Percentiles rank a stretch among this genome's conserved stretches.
Conservation (phyloP, 2,329 filamentous ascomycete genomes). For the Fusarium drepaniforme region DNA sequence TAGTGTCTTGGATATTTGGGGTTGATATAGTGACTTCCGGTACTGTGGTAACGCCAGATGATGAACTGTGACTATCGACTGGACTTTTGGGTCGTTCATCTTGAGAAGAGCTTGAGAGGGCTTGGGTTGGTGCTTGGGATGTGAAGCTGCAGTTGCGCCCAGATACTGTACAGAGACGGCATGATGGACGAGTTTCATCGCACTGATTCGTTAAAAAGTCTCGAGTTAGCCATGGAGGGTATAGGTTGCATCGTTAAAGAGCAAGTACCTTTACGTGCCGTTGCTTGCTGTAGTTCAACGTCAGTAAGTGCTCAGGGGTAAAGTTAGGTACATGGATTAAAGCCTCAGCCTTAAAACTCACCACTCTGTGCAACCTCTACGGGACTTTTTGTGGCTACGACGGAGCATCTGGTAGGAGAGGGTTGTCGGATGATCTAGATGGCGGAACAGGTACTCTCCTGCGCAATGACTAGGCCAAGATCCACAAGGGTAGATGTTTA, state of each 20-base stretch:
- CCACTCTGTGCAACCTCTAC: conserved; percentile 32
- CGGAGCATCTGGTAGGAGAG: conserved; percentile 23
- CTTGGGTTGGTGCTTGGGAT: neutral
- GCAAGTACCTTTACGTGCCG: conserved; percentile 33
- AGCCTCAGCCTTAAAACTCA: neutral
- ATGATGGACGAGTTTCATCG: conserved; percentile 32
- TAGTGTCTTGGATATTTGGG: neutral
- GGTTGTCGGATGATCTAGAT: neutral
- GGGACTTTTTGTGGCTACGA: conserved; percentile 34
- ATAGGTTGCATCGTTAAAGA: fast-evolving
- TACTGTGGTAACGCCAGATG: neutral
- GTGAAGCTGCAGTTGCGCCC: conserved; percentile 25
- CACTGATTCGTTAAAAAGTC: conserved; percentile 13
- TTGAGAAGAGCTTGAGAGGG: fast-evolving
- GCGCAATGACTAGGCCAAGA: neutral
- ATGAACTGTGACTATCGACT: fast-evolving
- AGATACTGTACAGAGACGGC: conserved; percentile 24
- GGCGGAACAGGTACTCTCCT: neutral
- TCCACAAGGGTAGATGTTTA: neutral
- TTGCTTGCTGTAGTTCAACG: neutral
- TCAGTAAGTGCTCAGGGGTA: neutral
- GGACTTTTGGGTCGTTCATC: neutral
- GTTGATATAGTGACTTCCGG: neutral
- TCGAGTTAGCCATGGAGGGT: conserved; percentile 5
- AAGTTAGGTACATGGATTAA: neutral